Evolutionary conservation across 176 grass and related monocot genomes (phyloP).

Genomic region (Lolium rigidum): DNA sequence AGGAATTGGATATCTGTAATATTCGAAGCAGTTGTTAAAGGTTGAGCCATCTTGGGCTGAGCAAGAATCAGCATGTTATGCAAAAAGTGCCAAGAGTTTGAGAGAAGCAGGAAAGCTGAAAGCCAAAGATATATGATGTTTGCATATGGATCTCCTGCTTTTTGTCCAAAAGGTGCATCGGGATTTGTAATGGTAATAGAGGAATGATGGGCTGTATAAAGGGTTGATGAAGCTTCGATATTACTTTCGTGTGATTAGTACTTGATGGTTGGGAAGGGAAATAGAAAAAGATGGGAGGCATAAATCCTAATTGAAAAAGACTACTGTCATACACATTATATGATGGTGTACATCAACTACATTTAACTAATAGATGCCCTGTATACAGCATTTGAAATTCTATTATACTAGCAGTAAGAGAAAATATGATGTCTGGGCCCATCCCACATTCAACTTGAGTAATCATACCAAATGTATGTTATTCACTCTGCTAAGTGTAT

Average conservation of each 20-base stretch:
- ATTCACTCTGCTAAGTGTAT: neutral
- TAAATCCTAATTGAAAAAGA: neutral
- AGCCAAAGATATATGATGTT: neutral
- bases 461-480: neutral
- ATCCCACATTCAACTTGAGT: neutral
- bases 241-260: neutral
- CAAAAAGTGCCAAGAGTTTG: neutral
- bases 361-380: neutral
- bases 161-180: neutral
- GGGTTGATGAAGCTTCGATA: neutral
- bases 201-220: neutral
- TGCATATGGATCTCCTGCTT: neutral
- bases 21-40: constrained; percentile 10
- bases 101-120: constrained; percentile 5
- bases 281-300: neutral
- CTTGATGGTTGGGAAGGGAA: neutral
- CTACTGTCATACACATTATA: neutral
- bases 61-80: neutral
- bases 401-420: constrained; percentile 1
- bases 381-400: neutral
- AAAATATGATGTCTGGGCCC: neutral
- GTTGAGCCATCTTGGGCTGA: neutral
- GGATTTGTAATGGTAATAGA: neutral
- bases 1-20: neutral
- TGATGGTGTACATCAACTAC: neutral